phyloP scores from a whole-genome alignment of 306 rosid genomes.

The Abrus pulchellus region DNA sequence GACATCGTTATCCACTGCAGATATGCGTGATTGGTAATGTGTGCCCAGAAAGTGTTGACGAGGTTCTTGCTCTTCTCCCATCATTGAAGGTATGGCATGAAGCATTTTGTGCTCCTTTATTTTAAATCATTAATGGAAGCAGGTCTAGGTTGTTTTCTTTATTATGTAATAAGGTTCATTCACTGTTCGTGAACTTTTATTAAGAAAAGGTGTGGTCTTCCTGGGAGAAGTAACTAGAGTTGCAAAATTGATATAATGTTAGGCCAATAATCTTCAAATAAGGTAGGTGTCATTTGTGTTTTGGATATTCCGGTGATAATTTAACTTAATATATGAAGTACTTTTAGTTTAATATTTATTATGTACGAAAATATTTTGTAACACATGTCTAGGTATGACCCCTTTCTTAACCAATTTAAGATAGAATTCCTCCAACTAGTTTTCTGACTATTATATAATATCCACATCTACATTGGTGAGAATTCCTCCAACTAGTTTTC shows the following conservation, averaged over 20 bases:
- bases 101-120: conserved; percentile 25
- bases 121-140: not conserved
- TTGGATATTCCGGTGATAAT: conserved; percentile 4
- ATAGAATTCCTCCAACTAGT: not conserved
- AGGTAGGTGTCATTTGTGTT: conserved; percentile 4
- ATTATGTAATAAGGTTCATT: conserved; percentile 18
- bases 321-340: not conserved
- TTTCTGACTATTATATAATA: conserved; percentile 7
- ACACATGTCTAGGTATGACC: not conserved
- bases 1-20: conserved; percentile 61
- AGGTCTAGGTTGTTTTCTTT: conserved; percentile 8
- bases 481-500: not conserved
- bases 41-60: conserved; percentile 80
- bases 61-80: conserved; percentile 84
- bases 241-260: conserved; percentile 16
- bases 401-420: not conserved
- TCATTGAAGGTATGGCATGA: conserved; percentile 73
- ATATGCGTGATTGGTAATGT: conserved; percentile 82
- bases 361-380: not conserved
- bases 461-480: conserved; percentile 15
- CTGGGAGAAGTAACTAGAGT: conserved; percentile 17
- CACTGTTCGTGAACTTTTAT: conserved; percentile 3
- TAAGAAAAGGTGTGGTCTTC: not conserved
- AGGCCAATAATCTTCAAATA: conserved; percentile 16
- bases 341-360: not conserved